phyloP scores from a whole-genome alignment of 805 yeast species.

The Metschnikowia santaceciliae region DNA sequence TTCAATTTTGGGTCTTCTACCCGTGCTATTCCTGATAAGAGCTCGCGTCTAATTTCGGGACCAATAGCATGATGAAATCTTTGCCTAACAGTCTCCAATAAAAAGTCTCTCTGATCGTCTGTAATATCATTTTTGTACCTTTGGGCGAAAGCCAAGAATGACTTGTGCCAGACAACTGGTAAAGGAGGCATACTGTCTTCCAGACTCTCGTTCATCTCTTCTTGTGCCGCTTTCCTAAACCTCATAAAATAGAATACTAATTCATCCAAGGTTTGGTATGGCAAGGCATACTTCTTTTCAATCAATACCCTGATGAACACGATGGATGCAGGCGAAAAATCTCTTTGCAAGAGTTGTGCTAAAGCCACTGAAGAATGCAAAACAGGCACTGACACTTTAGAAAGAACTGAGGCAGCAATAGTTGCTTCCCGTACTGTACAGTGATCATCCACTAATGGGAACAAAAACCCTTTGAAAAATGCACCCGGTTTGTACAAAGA shows the following conservation, averaged over 20 bases:
- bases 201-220: slow-evolving; percentile 32
- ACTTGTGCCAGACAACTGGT: slow-evolving; percentile 98
- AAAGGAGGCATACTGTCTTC: slow-evolving; percentile 51
- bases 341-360: slow-evolving; percentile 72
- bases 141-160: slow-evolving; percentile 90
- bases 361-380: slow-evolving; percentile 95
- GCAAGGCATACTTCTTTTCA: slow-evolving; percentile 94
- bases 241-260: slow-evolving; percentile 91
- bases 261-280: slow-evolving; percentile 93
- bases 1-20: slow-evolving; percentile 24
- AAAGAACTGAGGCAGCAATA: slow-evolving; percentile 86
- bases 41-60: slow-evolving; percentile 91
- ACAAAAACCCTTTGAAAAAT: slow-evolving; percentile 91
- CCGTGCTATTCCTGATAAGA: slow-evolving; percentile 80
- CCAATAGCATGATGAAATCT: slow-evolving; percentile 87
- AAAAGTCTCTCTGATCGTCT: slow-evolving; percentile 95
- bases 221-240: slow-evolving; percentile 62
- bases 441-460: slow-evolving; percentile 84
- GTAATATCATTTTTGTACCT: slow-evolving; percentile 96
- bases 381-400: slow-evolving; percentile 89
- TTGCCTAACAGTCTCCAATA: slow-evolving; percentile 85
- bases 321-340: slow-evolving; percentile 83
- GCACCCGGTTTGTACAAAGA: slow-evolving; percentile 96
- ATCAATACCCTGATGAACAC: slow-evolving; percentile 84
- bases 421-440: slow-evolving; percentile 93